Percentiles rank a stretch among this genome's conserved stretches.
Conservation (phyloP, 495 filamentous ascomycete species). For the Penicillium odoratum region DNA sequence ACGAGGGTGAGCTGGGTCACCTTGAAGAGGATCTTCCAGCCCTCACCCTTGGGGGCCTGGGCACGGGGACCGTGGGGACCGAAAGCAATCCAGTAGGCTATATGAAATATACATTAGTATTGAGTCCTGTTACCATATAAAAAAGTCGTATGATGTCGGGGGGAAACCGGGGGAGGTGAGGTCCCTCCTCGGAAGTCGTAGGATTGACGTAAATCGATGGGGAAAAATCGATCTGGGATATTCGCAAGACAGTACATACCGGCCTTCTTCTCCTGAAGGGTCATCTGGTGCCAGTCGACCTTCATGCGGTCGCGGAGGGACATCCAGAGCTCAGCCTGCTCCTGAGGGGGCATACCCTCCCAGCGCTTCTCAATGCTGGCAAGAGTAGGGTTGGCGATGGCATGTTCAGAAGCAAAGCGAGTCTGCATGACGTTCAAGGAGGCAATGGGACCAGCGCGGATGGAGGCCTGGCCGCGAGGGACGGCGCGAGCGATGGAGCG, state of each 20-base stretch:
- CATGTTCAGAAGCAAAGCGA: conserved; percentile 71
- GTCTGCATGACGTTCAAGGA: conserved; percentile 54
- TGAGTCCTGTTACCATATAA: conserved; percentile 23
- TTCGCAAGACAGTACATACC: conserved; percentile 62
- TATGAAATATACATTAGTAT: conserved; percentile 21
- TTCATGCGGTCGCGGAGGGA: conserved; percentile 96
- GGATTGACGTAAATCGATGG: conserved; percentile 12
- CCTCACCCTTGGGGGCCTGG: conserved; percentile 76
- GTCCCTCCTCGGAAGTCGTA: conserved; percentile 24
- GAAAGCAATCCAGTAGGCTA: conserved; percentile 99
- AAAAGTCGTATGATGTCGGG: conserved; percentile 2
- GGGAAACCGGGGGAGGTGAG: background rate
- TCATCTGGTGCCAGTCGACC: conserved; percentile 92
- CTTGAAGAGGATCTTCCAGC: conserved; percentile 69
- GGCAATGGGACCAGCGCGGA: conserved; percentile 42
- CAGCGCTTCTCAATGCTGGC: conserved; percentile 99
- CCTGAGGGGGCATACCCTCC: conserved; percentile 94
- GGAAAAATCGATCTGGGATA: background rate
- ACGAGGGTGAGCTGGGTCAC: conserved; percentile 59
- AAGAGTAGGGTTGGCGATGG: conserved; percentile 95
- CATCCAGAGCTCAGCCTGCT: conserved; percentile 99
- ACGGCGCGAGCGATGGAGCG: conserved; percentile 47
- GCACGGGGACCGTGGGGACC: conserved; percentile 92
- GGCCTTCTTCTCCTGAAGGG: conserved; percentile 95
- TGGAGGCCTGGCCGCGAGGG: conserved; percentile 48